A percentile compares a stretch with the other conserved stretches of the same genome.
These are phyloP conservation scores for Chenopodium suecicum DNA, from an alignment of 148 eudicot species.

Conservation along the genomic window DNA sequence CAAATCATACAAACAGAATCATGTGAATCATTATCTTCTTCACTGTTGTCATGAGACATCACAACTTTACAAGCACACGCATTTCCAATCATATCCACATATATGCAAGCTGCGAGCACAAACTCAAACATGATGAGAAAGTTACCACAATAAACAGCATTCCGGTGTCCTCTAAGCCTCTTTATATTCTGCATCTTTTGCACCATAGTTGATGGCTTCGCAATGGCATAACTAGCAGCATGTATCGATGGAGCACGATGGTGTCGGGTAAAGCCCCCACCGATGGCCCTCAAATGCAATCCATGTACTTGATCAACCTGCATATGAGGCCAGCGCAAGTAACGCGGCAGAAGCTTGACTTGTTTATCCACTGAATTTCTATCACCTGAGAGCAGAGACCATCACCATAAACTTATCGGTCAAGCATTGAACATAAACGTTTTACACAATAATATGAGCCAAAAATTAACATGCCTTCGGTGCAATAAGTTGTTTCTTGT, in stretches of 20 bases:
- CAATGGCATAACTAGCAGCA: conserved; percentile 84
- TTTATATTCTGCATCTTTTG: conserved; percentile 94
- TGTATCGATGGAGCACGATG: conserved; percentile 91
- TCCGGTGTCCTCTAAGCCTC: conserved; percentile 86
- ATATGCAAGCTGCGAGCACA: not conserved
- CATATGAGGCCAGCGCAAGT: conserved; percentile 96
- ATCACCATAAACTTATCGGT: conserved; percentile 10
- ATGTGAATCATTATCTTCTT: not conserved
- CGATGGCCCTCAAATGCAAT: conserved; percentile 76
- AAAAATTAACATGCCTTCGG: not conserved
- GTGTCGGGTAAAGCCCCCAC: conserved; percentile 93
- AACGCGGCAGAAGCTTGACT: conserved; percentile 53
- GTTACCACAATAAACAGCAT: conserved; percentile 96
- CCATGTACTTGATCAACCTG: conserved; percentile 93
- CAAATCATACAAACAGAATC: conserved; percentile 8
- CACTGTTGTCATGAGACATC: not conserved
- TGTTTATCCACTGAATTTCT: conserved; percentile 47
- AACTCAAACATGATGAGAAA: conserved; percentile 15
- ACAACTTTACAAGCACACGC: not conserved
- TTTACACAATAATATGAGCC: not conserved
- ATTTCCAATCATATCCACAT: not conserved
- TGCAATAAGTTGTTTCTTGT: not conserved
- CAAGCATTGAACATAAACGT: not conserved
- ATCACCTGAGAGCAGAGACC: conserved; percentile 46
- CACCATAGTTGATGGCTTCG: conserved; percentile 89